Conservation (phyloP, 1,284 basidiomycete species). For the Chalciporus piperatoides region DNA sequence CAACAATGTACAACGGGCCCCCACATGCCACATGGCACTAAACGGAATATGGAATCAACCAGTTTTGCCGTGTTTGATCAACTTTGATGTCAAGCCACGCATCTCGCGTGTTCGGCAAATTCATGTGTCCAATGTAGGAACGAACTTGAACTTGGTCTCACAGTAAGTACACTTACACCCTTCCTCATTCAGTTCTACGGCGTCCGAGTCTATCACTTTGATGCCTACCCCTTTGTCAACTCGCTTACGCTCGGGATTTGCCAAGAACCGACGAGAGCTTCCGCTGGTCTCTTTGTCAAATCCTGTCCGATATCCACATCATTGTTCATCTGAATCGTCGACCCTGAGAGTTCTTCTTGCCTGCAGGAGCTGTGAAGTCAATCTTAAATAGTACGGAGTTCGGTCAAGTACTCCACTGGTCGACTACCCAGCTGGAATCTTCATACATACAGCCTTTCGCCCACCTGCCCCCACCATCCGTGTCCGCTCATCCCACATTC, state of each 20-base stretch:
- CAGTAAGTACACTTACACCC: no score
- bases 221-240: background rate
- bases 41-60: background rate
- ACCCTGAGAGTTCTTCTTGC: background rate
- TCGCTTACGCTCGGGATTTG: background rate
- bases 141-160: background rate
- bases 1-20: background rate
- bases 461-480: conserved; percentile 23
- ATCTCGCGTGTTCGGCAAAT: background rate
- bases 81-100: background rate
- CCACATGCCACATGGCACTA: background rate
- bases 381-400: conserved; percentile 32
- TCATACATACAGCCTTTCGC: conserved; percentile 36
- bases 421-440: conserved; percentile 47
- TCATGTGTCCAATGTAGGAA: background rate
- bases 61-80: background rate
- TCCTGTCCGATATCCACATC: conserved; percentile 1
- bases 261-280: background rate
- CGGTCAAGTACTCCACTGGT: conserved; percentile 24
- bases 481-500: conserved; percentile 12
- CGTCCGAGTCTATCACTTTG: conserved; percentile 9
- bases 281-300: conserved; percentile 9
- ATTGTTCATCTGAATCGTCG: no score
- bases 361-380: background rate
- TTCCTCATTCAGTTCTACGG: conserved; percentile 1